phyloP scores from a whole-genome alignment of 1,284 basidiomycete species.

The Ganoderma lingzhi region DNA sequence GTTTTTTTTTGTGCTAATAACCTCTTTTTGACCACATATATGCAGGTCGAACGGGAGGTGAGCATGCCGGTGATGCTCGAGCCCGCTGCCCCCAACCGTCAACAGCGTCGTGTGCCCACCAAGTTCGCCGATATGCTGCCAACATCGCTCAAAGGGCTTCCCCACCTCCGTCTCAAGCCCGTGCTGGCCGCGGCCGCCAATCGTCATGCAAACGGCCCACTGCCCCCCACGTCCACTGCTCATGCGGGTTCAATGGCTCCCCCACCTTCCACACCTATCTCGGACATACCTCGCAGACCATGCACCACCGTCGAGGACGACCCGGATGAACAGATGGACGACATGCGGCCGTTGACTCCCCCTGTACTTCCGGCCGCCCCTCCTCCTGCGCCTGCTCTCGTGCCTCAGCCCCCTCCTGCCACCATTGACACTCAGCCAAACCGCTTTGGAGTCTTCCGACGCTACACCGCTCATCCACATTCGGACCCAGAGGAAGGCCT shows the following conservation, averaged over 20 bases:
- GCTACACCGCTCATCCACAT: conserved; percentile 6
- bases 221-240: too few relatives aligned
- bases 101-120: too few relatives aligned
- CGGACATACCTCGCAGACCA: neutral
- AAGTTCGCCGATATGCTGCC: too few relatives aligned
- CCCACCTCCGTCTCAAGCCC: too few relatives aligned
- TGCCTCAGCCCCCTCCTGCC: neutral
- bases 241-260: neutral
- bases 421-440: conserved; percentile 17
- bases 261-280: neutral
- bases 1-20: too few relatives aligned
- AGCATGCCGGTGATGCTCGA: too few relatives aligned
- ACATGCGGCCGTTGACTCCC: neutral
- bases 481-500: conserved; percentile 19
- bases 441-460: conserved; percentile 20
- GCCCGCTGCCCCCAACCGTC: too few relatives aligned
- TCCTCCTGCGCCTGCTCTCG: neutral
- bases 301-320: neutral
- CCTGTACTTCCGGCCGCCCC: neutral
- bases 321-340: neutral
- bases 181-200: too few relatives aligned
- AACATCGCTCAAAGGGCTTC: too few relatives aligned
- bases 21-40: too few relatives aligned
- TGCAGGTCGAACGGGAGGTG: too few relatives aligned
- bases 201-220: too few relatives aligned